Conservation (phyloP, 169 alveolate species). For the Plasmodium sp. region DNA sequence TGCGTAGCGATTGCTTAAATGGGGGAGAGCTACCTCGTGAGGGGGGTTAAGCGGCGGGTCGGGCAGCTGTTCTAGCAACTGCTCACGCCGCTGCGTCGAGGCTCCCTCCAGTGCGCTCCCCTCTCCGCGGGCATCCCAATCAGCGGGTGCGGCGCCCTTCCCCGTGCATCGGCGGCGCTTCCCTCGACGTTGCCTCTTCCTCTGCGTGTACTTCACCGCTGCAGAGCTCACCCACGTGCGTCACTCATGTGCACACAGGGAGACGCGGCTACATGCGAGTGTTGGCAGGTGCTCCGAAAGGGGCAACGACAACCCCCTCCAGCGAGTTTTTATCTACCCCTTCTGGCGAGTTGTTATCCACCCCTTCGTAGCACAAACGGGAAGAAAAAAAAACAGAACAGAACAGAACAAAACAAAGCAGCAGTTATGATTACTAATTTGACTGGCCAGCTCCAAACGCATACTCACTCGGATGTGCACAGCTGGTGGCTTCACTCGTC, state of each 20-base stretch:
- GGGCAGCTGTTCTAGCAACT: too few species aligned
- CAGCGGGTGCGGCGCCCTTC: neutral
- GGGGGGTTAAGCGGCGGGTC: too few species aligned
- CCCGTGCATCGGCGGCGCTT: neutral
- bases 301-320: neutral
- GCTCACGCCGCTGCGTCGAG: neutral
- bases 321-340: neutral
- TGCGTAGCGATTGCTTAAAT: neutral
- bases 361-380: neutral
- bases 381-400: neutral
- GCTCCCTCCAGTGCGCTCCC: neutral
- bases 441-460: neutral
- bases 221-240: neutral
- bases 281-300: neutral
- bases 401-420: neutral
- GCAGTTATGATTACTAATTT: neutral
- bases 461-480: neutral
- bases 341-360: neutral
- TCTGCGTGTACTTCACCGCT: neutral
- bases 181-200: neutral
- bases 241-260: neutral
- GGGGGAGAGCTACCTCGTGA: neutral
- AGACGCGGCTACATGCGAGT: neutral
- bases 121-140: neutral
- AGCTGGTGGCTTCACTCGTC: neutral